Percentiles rank a stretch among this genome's conserved stretches.
phyloP scores from a whole-genome alignment of 1,284 basidiomycete species.

The Neolentinus lepideus region DNA sequence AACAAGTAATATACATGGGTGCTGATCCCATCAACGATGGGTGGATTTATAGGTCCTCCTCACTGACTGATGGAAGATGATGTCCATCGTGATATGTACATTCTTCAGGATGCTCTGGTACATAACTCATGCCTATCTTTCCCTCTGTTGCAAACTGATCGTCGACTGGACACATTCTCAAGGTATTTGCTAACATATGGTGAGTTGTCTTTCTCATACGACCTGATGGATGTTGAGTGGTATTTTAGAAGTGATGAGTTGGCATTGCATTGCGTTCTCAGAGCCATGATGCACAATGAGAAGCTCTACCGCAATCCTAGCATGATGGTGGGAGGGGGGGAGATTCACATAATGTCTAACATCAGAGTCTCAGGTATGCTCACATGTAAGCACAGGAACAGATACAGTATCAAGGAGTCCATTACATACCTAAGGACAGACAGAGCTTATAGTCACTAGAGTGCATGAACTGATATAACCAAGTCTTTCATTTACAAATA shows the following conservation, averaged over 20 bases:
- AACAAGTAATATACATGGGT: not conserved
- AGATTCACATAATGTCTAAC: too few species aligned
- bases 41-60: slow-evolving; percentile 1
- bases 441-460: too few species aligned
- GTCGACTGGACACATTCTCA: not conserved
- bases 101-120: slow-evolving; percentile 4
- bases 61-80: slow-evolving; percentile 10
- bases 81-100: slow-evolving; percentile 6
- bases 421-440: too few species aligned
- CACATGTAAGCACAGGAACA: too few species aligned
- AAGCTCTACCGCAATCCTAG: slow-evolving; percentile 29
- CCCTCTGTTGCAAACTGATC: too few species aligned
- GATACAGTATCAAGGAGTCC: too few species aligned
- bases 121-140: not conserved
- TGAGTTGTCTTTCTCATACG: not conserved
- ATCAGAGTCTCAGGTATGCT: too few species aligned
- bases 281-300: slow-evolving; percentile 32
- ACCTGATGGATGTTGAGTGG: not conserved
- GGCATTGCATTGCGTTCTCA: not conserved
- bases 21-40: not conserved
- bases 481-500: too few species aligned
- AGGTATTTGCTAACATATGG: slow-evolving; percentile 2
- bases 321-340: too few species aligned
- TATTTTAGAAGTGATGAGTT: not conserved
- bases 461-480: too few species aligned